Evolutionary conservation across 1,139 yeast species (phyloP).

Genomic region (Wickerhamomyces sp.): DNA sequence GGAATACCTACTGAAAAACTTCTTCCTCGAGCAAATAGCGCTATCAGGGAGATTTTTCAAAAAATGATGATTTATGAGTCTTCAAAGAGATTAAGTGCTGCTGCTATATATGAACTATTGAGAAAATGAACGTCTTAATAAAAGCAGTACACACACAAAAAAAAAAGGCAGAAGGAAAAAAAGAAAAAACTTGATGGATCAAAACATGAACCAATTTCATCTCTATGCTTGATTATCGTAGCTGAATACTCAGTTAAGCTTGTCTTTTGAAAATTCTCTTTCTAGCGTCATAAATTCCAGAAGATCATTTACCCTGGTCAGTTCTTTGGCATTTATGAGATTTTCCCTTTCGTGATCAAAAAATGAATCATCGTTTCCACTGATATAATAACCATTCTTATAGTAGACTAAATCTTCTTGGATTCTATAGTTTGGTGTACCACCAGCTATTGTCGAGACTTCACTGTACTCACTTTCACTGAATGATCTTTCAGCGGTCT

Average conservation of each 20-base stretch:
- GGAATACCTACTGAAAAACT: slow-evolving; percentile 28
- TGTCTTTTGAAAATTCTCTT: slow-evolving; percentile 5
- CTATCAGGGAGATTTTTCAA: slow-evolving; percentile 14
- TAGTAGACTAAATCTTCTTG: slow-evolving; percentile 18
- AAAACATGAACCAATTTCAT: too few species aligned
- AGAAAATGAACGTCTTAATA: background rate
- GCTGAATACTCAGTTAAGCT: too few species aligned
- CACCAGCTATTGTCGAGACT: slow-evolving; percentile 19
- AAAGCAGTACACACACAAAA: background rate
- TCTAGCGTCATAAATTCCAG: slow-evolving; percentile 21
- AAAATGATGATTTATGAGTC: slow-evolving; percentile 38
- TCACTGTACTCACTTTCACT: slow-evolving; percentile 24
- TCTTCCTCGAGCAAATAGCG: slow-evolving; percentile 33
- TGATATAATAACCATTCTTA: slow-evolving; percentile 22
- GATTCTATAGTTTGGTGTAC: slow-evolving; percentile 22
- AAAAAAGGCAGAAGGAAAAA: background rate
- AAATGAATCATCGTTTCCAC: slow-evolving; percentile 17
- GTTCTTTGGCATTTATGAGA: slow-evolving; percentile 17
- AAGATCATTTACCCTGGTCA: slow-evolving; percentile 14
- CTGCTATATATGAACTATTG: slow-evolving; percentile 16
- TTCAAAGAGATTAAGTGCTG: slow-evolving; percentile 31
- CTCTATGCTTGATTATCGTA: background rate
- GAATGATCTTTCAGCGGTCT: slow-evolving; percentile 8
- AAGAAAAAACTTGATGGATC: background rate
- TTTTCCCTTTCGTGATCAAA: slow-evolving; percentile 18